phyloP scores from a whole-genome alignment of 192 early-diverging fungal genomes.

The Helicostylum pulchrum region DNA sequence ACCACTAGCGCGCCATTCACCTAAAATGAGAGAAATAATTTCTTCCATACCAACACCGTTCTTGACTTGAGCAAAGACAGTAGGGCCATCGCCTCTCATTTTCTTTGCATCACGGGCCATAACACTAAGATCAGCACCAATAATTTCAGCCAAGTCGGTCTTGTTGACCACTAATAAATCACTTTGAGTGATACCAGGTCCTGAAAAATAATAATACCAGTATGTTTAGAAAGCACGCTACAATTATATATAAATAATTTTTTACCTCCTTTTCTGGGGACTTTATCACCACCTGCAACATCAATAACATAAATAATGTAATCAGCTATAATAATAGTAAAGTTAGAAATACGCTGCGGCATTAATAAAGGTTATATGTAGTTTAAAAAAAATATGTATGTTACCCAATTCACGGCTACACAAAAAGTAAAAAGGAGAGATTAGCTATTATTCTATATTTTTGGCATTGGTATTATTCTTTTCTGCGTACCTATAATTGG shows the following conservation, averaged over 20 bases:
- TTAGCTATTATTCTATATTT: constrained; percentile 3
- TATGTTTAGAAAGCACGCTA: neutral
- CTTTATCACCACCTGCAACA: constrained; percentile 95
- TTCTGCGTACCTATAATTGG: constrained; percentile 71
- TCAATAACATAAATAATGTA: constrained; percentile 98
- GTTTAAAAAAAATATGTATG: neutral
- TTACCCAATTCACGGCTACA: constrained; percentile 38
- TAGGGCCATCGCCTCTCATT: constrained; percentile 88
- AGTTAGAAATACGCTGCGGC: neutral
- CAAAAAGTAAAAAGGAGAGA: constrained; percentile 9
- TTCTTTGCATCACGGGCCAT: constrained; percentile 88
- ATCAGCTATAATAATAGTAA: constrained; percentile 57
- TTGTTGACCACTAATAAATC: constrained; percentile 96
- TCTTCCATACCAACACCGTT: constrained; percentile 81
- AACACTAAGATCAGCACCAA: constrained; percentile 89
- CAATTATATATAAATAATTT: neutral
- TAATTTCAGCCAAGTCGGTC: constrained; percentile 86
- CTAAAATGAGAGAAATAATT: constrained; percentile 75
- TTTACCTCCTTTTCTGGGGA: constrained; percentile 88
- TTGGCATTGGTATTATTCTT: neutral
- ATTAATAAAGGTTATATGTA: neutral
- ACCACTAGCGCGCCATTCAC: constrained; percentile 52
- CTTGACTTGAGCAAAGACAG: constrained; percentile 90
- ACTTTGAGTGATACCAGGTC: constrained; percentile 95
- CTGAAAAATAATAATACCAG: neutral